phyloP scores from a whole-genome alignment of 1,284 basidiomycete genomes.

The Papiliotrema fonsecae region DNA sequence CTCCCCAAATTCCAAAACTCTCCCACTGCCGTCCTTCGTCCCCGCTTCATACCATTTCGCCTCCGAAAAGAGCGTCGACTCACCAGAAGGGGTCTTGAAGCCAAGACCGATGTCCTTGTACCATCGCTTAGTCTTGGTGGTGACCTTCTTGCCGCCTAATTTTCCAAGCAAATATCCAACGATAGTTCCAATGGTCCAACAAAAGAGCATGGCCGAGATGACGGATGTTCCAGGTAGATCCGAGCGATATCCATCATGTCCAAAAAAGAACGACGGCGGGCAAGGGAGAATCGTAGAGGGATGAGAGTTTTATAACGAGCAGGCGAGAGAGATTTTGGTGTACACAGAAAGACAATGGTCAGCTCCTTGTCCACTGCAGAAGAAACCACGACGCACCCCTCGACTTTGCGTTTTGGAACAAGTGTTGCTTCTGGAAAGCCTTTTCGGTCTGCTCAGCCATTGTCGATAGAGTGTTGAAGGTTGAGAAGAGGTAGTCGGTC shows the following conservation, averaged over 20 bases:
- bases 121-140: constrained; percentile 95
- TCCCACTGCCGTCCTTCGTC: neutral
- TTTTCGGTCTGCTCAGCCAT: constrained; percentile 72
- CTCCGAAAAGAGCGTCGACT: too few relatives aligned
- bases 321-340: neutral
- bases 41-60: too few relatives aligned
- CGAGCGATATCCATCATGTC: neutral
- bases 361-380: neutral
- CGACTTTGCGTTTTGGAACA: constrained; percentile 97
- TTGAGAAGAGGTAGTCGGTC: constrained; percentile 3
- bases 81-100: constrained; percentile 79
- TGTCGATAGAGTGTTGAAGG: constrained; percentile 16
- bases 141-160: constrained; percentile 77
- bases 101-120: constrained; percentile 98
- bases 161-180: constrained; percentile 3
- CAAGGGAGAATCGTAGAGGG: neutral
- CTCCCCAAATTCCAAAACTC: neutral
- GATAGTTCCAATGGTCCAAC: too few relatives aligned
- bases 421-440: constrained; percentile 92
- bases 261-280: neutral
- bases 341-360: constrained; percentile 1
- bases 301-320: neutral
- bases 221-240: neutral
- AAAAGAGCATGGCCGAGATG: neutral
- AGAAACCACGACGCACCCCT: constrained; percentile 61